Evolutionary conservation across 805 yeast species (phyloP).

Genomic region (Priceomyces haplophilus): DNA sequence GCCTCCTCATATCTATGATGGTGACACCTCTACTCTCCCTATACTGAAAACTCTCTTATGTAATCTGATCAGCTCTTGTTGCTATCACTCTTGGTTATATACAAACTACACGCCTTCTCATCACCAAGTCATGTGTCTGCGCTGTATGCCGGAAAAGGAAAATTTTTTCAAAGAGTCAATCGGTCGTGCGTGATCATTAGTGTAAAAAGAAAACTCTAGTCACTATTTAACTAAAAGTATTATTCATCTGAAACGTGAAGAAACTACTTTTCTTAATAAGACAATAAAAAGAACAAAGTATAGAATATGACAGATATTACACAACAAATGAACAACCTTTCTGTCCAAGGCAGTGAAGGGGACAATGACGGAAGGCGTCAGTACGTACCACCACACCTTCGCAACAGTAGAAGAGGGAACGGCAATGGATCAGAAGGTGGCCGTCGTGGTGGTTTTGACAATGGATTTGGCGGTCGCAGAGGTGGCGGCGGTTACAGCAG

Average conservation of each 20-base stretch:
- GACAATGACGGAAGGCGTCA: slow-evolving; percentile 20
- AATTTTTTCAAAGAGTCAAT: background rate
- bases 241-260: slow-evolving; percentile 1
- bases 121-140: background rate
- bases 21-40: too few species aligned
- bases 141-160: background rate
- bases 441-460: slow-evolving; percentile 22
- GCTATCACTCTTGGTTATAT: too few species aligned
- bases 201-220: slow-evolving; percentile 2
- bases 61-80: too few species aligned
- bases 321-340: slow-evolving; percentile 55
- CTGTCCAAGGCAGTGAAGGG: slow-evolving; percentile 39
- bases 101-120: background rate
- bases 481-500: slow-evolving; percentile 11
- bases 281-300: slow-evolving; percentile 15
- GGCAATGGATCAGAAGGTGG: slow-evolving; percentile 13
- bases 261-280: slow-evolving; percentile 1
- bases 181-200: slow-evolving; percentile 5
- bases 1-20: too few species aligned
- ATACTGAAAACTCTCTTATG: too few species aligned
- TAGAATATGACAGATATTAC: slow-evolving; percentile 54
- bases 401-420: slow-evolving; percentile 24
- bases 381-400: slow-evolving; percentile 58
- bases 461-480: slow-evolving; percentile 25
- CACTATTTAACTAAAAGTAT: slow-evolving; percentile 1